Conservation (phyloP, 2,329 filamentous ascomycete species). For the Exophiala spinifera region DNA sequence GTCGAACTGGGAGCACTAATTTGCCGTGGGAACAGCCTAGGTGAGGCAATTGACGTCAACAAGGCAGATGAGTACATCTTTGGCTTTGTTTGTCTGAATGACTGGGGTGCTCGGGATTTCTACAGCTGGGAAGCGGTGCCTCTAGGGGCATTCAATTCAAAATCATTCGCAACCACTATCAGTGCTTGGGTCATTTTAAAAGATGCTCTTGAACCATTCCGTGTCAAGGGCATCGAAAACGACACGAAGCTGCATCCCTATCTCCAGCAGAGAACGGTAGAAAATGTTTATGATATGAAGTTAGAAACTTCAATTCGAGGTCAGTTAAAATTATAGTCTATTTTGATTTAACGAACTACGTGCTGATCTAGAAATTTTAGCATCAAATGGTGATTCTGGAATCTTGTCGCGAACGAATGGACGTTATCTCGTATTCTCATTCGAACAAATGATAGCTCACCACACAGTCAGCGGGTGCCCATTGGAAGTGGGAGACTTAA, state of each 20-base stretch:
- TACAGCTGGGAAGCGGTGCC: slow-evolving; percentile 11
- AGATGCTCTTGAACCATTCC: no score
- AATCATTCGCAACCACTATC: slow-evolving; percentile 16
- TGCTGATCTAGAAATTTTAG: no score
- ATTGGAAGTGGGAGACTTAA: slow-evolving; percentile 67
- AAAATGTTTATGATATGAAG: no score
- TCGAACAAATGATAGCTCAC: slow-evolving; percentile 76
- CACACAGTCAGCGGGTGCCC: slow-evolving; percentile 73
- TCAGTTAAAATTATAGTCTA: no score
- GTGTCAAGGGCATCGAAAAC: no score
- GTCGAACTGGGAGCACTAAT: slow-evolving; percentile 74
- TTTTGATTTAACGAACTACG: not conserved
- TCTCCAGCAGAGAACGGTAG: no score
- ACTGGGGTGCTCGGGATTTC: slow-evolving; percentile 55
- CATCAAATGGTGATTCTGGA: no score
- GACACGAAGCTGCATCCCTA: no score
- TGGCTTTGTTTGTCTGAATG: slow-evolving; percentile 76
- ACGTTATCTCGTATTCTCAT: slow-evolving; percentile 69
- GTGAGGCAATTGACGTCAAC: slow-evolving; percentile 53
- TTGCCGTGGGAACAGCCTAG: slow-evolving; percentile 61
- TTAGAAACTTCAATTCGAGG: not conserved
- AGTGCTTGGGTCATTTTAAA: slow-evolving; percentile 7
- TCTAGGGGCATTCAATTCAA: slow-evolving; percentile 13
- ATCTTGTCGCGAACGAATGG: no score
- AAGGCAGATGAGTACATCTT: slow-evolving; percentile 70